A percentile compares a stretch with the other conserved stretches of the same genome.
phyloP scores from a whole-genome alignment of 148 eudicot genomes.

The Diospyros lotus region DNA sequence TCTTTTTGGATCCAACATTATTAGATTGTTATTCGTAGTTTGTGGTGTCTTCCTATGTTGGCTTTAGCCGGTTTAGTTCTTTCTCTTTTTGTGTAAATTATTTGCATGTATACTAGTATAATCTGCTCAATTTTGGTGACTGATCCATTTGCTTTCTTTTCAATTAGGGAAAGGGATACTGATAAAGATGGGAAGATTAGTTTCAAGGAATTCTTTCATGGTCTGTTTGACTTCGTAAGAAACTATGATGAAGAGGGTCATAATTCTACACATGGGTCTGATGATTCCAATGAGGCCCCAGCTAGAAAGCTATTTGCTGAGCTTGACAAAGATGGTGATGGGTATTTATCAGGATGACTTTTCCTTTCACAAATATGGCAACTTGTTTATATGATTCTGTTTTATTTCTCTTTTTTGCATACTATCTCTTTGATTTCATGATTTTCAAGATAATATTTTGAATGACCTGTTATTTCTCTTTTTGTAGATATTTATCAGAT shows the following conservation, averaged over 20 bases:
- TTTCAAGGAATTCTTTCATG: conserved; percentile 91
- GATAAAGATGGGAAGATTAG: conserved; percentile 90
- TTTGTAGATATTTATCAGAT: conserved; percentile 57
- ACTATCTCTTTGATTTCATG: not conserved
- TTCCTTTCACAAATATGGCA: not conserved
- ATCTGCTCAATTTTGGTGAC: not conserved
- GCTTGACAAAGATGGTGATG: conserved; percentile 86
- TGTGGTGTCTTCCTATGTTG: not conserved
- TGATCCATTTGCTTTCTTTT: conserved; percentile 6
- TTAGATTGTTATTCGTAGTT: not conserved
- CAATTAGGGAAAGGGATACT: conserved; percentile 86
- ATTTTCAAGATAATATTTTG: not conserved
- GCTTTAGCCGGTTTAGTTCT: conserved; percentile 1
- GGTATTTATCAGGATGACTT: conserved; percentile 35
- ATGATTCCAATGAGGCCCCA: conserved; percentile 55
- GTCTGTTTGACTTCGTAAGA: conserved; percentile 84
- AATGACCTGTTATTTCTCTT: not conserved
- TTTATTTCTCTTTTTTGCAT: not conserved
- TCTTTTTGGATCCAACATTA: not conserved
- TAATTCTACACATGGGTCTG: conserved; percentile 45
- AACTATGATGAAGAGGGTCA: conserved; percentile 71
- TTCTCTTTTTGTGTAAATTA: not conserved
- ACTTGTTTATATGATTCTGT: not conserved
- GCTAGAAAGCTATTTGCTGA: conserved; percentile 73
- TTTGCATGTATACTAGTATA: not conserved